Evolutionary conservation across 2,329 filamentous ascomycete species (phyloP).

Genomic region (Fusarium setosum): DNA sequence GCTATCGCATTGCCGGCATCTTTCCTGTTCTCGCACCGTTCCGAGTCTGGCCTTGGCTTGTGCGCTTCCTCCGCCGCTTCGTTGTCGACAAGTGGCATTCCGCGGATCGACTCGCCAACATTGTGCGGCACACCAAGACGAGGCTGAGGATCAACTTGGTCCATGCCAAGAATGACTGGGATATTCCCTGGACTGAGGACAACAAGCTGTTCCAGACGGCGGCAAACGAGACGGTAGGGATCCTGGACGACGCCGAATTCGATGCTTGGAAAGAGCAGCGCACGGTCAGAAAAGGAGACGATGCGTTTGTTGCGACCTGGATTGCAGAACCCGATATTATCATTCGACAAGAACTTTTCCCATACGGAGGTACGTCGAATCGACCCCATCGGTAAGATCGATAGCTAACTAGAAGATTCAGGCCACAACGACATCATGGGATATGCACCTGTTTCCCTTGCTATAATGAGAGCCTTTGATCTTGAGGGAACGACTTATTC

Average conservation of each 20-base stretch:
- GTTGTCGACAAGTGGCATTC: conserved; percentile 89
- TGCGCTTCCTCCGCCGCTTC: conserved; percentile 68
- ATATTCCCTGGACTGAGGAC: conserved; percentile 82
- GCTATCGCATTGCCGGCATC: conserved; percentile 82
- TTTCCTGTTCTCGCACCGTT: conserved; percentile 85
- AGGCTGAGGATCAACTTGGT: conserved; percentile 76
- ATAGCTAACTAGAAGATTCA: conserved; percentile 44
- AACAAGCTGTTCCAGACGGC: conserved; percentile 72
- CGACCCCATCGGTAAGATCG: neutral
- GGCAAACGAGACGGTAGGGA: conserved; percentile 60
- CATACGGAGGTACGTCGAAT: conserved; percentile 63
- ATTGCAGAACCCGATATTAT: conserved; percentile 56
- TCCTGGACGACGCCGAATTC: conserved; percentile 52
- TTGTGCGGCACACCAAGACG: conserved; percentile 62
- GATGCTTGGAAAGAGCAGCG: conserved; percentile 57
- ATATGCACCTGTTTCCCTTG: conserved; percentile 71
- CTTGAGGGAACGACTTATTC: conserved; percentile 46
- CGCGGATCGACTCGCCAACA: conserved; percentile 69
- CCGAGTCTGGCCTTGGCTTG: conserved; percentile 71
- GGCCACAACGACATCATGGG: conserved; percentile 78
- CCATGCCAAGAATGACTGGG: conserved; percentile 83
- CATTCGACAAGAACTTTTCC: conserved; percentile 65
- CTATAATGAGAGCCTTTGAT: conserved; percentile 74
- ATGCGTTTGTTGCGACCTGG: conserved; percentile 62
- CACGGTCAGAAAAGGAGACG: conserved; percentile 55